A percentile compares a stretch with the other conserved stretches of the same genome.
Conservation (phyloP, 2,329 filamentous ascomycete species). For the Macrophomina tecta region DNA sequence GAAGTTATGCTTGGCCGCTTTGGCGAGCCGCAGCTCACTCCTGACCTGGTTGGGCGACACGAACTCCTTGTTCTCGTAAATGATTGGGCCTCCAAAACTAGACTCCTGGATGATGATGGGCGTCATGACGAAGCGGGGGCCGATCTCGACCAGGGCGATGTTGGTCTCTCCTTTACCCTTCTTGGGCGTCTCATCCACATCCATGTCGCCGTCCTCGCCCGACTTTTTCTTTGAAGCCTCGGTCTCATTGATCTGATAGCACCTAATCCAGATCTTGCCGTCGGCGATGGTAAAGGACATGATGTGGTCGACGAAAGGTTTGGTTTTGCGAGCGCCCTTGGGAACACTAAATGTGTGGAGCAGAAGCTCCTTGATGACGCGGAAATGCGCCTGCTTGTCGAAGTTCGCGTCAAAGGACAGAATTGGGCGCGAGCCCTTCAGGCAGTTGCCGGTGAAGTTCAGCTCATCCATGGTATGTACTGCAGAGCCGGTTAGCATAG, state of each 20-base stretch:
- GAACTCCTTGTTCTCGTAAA: constrained; percentile 98
- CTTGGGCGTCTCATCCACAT: constrained; percentile 39
- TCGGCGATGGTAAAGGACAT: constrained; percentile 91
- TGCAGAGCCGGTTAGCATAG: constrained; percentile 32
- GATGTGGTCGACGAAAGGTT: constrained; percentile 95
- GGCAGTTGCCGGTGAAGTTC: constrained; percentile 94
- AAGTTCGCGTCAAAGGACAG: constrained; percentile 92
- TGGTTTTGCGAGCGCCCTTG: constrained; percentile 83
- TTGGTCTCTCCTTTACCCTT: constrained; percentile 67
- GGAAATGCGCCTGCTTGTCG: constrained; percentile 78
- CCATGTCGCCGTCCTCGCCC: constrained; percentile 48
- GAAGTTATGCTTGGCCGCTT: constrained; percentile 78
- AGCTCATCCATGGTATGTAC: constrained; percentile 97
- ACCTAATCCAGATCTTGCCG: constrained; percentile 93
- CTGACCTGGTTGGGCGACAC: constrained; percentile 95
- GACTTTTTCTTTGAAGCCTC: constrained; percentile 57
- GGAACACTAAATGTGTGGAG: constrained; percentile 91
- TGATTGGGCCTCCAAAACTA: constrained; percentile 92
- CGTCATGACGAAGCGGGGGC: constrained; percentile 88
- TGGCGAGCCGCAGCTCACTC: constrained; percentile 76
- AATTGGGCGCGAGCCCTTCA: constrained; percentile 89
- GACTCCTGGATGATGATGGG: constrained; percentile 95
- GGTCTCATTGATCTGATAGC: constrained; percentile 90
- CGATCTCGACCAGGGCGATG: constrained; percentile 87
- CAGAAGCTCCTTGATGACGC: constrained; percentile 87